Percentiles rank a stretch among this genome's conserved stretches.
These are phyloP conservation scores for Suhomyces tanzawaensis DNA, from an alignment of 805 yeast species.

Conservation along the genomic window DNA sequence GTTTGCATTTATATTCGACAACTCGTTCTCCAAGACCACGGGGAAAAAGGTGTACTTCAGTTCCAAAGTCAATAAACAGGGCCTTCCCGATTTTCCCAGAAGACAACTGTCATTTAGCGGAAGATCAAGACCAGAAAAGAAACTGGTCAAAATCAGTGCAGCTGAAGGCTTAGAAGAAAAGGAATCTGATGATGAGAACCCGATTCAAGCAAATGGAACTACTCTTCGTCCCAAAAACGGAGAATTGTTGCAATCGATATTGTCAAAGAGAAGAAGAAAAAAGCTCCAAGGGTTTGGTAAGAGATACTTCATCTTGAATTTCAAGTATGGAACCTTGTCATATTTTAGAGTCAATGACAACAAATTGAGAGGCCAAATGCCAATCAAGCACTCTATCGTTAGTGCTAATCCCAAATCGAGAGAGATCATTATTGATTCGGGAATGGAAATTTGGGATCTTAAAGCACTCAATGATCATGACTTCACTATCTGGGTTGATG, in stretches of 20 bases:
- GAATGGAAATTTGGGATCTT: slow-evolving; percentile 90
- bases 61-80: slow-evolving; percentile 17
- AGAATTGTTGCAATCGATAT: slow-evolving; percentile 71
- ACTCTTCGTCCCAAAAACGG: slow-evolving; percentile 53
- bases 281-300: slow-evolving; percentile 83
- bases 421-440: slow-evolving; percentile 84
- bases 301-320: slow-evolving; percentile 80
- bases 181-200: not conserved
- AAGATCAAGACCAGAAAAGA: not conserved
- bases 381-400: slow-evolving; percentile 75
- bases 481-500: slow-evolving; percentile 80
- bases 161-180: not conserved
- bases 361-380: slow-evolving; percentile 88
- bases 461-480: slow-evolving; percentile 64
- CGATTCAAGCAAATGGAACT: slow-evolving; percentile 7
- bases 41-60: slow-evolving; percentile 78
- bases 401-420: slow-evolving; percentile 67
- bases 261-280: slow-evolving; percentile 77
- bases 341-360: slow-evolving; percentile 75
- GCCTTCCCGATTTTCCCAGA: slow-evolving; percentile 2
- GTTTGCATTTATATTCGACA: slow-evolving; percentile 88
- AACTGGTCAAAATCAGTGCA: not conserved
- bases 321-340: slow-evolving; percentile 76
- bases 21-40: slow-evolving; percentile 81
- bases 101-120: not conserved